Evolutionary conservation across 176 grass and related monocot species (phyloP), one percentile per base, ranked within the genome.

Genomic region (Triticum urartu): DNA sequence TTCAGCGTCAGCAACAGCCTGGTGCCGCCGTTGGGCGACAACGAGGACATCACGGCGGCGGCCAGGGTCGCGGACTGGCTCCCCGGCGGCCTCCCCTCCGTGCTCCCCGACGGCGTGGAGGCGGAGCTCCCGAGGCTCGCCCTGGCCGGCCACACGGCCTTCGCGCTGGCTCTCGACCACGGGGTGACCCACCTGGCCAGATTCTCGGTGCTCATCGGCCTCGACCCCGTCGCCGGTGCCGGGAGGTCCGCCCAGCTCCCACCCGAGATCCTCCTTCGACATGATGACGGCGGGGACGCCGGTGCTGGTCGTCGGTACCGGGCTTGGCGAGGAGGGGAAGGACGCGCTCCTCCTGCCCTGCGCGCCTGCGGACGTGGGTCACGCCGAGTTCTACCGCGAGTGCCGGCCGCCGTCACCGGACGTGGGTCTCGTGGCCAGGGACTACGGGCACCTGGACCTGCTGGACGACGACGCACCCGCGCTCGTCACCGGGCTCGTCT

Each of bases 161-260:
- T 94, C 84, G 3, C 92, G 10, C 18, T 94, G 3, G 89, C 64
- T 13, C 70, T 91, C 20, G 92, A 86, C 20, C 80, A 91, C 9
- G 80, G 18, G 21, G 61, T 87, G 36, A 85, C 80, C 12, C 54
- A 13, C 4, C 84, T 91, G 38, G 40, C 10, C 9, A 82, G 68
- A 17, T 85, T 89, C 30, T 84, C 77, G 12, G 80, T 84, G 6
- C 69, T 94, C 71, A 85, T 94, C 18, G 92, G 89, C 7, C 48
- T 94, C 11, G 92, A 94, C 77, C 92, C 92, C 0, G 89, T 94
- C 21, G 87, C 92, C 2, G 84, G 89, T 17, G 40, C 3, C 0
- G 35, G 35, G 54, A 82, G 68, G 74, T 79, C 24, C 11, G 22
- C 7, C 4, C 87, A 89, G 14, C 58, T n/a, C n/a, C n/a, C n/a